These are phyloP conservation scores for Tetrapisispora pingtungensis DNA, from an alignment of 805 yeast genomes.

Conservation along the genomic window DNA sequence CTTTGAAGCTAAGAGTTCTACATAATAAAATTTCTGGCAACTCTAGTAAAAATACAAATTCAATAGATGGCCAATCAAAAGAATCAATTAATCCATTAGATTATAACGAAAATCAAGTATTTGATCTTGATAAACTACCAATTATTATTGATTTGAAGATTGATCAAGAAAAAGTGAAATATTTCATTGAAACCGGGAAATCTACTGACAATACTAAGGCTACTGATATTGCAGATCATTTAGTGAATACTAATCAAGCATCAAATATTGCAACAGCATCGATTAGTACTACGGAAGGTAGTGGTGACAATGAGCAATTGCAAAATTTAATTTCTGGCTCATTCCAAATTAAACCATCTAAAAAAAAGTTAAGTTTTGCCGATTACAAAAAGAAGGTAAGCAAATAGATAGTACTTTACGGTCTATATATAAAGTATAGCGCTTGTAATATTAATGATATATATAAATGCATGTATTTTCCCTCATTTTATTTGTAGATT, in stretches of 20 bases:
- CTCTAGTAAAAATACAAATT: not conserved
- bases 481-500: too few relatives aligned
- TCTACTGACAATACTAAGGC: not conserved
- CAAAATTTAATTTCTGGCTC: not conserved
- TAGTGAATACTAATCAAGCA: too few relatives aligned
- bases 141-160: slow-evolving; percentile 4
- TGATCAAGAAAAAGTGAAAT: not conserved
- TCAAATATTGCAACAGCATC: not conserved
- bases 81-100: slow-evolving; percentile 5
- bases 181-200: not conserved
- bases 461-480: not conserved
- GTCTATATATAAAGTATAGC: too few relatives aligned
- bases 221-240: not conserved
- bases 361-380: slow-evolving; percentile 30
- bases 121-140: slow-evolving; percentile 17
- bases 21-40: not conserved
- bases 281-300: not conserved
- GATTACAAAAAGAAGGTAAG: slow-evolving; percentile 27
- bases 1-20: not conserved
- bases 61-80: not conserved
- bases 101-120: slow-evolving; percentile 19
- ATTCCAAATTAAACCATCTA: slow-evolving; percentile 5
- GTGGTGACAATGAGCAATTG: not conserved
- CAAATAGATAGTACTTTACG: slow-evolving; percentile 8
- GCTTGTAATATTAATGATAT: not conserved